phyloP scores from a whole-genome alignment of 1,139 yeast genomes.

The Hyphopichia buzzinii region DNA sequence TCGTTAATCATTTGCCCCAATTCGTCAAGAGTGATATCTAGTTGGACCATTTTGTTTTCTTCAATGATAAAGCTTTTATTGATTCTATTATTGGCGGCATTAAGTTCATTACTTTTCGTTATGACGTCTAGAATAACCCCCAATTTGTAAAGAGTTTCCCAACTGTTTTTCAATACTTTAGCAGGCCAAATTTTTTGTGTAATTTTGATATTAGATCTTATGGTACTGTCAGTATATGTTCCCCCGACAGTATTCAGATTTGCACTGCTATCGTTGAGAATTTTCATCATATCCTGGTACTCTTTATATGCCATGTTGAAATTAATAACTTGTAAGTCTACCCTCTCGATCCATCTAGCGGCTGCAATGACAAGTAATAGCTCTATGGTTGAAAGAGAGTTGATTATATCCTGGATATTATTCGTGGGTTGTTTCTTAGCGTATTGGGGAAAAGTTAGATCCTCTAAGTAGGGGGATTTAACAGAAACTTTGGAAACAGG shows the following conservation, averaged over 20 bases:
- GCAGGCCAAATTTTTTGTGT: slow-evolving; percentile 49
- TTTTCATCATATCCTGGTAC: slow-evolving; percentile 56
- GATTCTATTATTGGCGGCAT: slow-evolving; percentile 28
- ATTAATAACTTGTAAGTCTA: slow-evolving; percentile 57
- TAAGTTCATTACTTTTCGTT: slow-evolving; percentile 33
- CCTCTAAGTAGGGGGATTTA: slow-evolving; percentile 30
- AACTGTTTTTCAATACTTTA: slow-evolving; percentile 48
- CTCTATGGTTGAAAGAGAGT: slow-evolving; percentile 66
- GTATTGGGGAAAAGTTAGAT: slow-evolving; percentile 26
- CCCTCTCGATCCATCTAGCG: slow-evolving; percentile 65
- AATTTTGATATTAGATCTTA: slow-evolving; percentile 35
- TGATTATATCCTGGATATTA: slow-evolving; percentile 28
- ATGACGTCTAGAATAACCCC: slow-evolving; percentile 39
- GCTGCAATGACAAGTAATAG: slow-evolving; percentile 67
- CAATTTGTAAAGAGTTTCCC: slow-evolving; percentile 47
- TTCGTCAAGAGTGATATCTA: slow-evolving; percentile 48
- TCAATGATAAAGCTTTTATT: slow-evolving; percentile 34
- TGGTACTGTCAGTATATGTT: slow-evolving; percentile 29
- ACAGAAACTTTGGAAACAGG: slow-evolving; percentile 39
- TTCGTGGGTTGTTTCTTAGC: slow-evolving; percentile 17
- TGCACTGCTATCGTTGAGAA: slow-evolving; percentile 39
- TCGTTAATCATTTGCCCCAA: slow-evolving; percentile 31
- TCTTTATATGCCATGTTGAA: slow-evolving; percentile 79
- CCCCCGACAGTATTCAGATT: slow-evolving; percentile 25
- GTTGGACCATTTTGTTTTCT: slow-evolving; percentile 47